Percentiles rank a stretch among this genome's conserved stretches.
These are phyloP conservation scores for Solanum ossicruentum DNA, from an alignment of 257 asterid species.

Conservation along the genomic window DNA sequence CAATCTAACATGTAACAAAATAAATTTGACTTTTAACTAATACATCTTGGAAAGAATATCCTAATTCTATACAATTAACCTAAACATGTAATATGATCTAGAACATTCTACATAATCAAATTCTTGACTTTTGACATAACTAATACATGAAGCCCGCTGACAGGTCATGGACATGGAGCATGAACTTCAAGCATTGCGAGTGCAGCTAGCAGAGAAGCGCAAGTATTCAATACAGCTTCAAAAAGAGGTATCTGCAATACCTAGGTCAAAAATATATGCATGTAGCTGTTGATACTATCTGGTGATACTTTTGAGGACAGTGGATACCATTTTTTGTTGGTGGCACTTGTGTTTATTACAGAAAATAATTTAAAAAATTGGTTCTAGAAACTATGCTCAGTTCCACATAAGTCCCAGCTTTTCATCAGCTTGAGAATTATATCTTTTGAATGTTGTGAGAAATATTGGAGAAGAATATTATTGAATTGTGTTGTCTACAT, in stretches of 20 bases:
- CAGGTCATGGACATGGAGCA: slow-evolving; percentile 99
- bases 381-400: not conserved
- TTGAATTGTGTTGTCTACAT: not conserved
- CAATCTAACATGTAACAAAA: not conserved
- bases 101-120: not conserved
- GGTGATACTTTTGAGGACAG: not conserved
- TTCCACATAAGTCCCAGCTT: not conserved
- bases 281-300: not conserved
- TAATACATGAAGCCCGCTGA: not conserved
- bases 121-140: not conserved
- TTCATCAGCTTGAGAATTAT: not conserved
- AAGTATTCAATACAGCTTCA: slow-evolving; percentile 34
- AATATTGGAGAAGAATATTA: too few species aligned
- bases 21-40: not conserved
- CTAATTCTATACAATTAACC: not conserved
- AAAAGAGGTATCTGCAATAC: slow-evolving; percentile 26
- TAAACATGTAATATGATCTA: not conserved
- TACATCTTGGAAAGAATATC: not conserved
- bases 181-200: slow-evolving; percentile 85
- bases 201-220: slow-evolving; percentile 47
- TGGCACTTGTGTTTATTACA: not conserved
- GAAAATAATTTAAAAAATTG: not conserved
- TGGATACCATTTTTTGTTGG: not conserved
- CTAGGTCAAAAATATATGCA: not conserved
- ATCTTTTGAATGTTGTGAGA: not conserved